These are phyloP conservation scores for Fonsecaea monophora DNA, from an alignment of 2,329 filamentous ascomycete genomes.

Conservation along the genomic window DNA sequence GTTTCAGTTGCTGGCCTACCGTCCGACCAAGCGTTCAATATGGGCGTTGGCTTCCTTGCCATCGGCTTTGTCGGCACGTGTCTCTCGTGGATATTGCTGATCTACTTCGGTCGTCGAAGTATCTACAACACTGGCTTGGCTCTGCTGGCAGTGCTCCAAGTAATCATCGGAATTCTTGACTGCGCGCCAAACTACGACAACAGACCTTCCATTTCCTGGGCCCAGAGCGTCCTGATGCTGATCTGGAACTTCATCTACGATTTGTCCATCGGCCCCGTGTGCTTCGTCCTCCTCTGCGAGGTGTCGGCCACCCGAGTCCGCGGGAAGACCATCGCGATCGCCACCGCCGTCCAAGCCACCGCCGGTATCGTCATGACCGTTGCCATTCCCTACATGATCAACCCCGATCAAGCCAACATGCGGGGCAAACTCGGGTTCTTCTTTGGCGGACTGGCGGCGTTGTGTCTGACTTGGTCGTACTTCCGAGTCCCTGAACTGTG, in stretches of 20 bases:
- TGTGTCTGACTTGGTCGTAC: constrained; percentile 46
- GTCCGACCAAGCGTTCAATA: constrained; percentile 48
- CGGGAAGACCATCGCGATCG: constrained; percentile 55
- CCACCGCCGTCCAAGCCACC: constrained; percentile 49
- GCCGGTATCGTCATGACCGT: constrained; percentile 51
- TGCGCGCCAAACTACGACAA: constrained; percentile 46
- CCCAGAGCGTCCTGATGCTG: constrained; percentile 47
- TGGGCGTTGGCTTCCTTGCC: constrained; percentile 50
- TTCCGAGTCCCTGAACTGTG: constrained; percentile 42
- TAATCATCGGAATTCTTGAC: constrained; percentile 52
- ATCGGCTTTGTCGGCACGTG: constrained; percentile 51
- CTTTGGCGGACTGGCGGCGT: constrained; percentile 41
- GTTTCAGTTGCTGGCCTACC: constrained; percentile 42
- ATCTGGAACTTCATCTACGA: constrained; percentile 52
- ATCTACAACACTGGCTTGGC: constrained; percentile 47
- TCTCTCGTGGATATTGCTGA: constrained; percentile 47
- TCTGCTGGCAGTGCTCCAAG: constrained; percentile 44
- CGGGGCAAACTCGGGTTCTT: constrained; percentile 45
- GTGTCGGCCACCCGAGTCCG: constrained; percentile 52
- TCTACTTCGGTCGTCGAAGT: constrained; percentile 45
- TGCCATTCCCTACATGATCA: constrained; percentile 47
- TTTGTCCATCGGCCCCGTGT: constrained; percentile 50
- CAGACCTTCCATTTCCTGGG: constrained; percentile 44
- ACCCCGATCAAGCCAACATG: constrained; percentile 41
- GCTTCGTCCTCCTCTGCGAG: constrained; percentile 58